phyloP scores from a whole-genome alignment of 2,329 filamentous ascomycete genomes.

The Ascochyta clinopodiicola region DNA sequence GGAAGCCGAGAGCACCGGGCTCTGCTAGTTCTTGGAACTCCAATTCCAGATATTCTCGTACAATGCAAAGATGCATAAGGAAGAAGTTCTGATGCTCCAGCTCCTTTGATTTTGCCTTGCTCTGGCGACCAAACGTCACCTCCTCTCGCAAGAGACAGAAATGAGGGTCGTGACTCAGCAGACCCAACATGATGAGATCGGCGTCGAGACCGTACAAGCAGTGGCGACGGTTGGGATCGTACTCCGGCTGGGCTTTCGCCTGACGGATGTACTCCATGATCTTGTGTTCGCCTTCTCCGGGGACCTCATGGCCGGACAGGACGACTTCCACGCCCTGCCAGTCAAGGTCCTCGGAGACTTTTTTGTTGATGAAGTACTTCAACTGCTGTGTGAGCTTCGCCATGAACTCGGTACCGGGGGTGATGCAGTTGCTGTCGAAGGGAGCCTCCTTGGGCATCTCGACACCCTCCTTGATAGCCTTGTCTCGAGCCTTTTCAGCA shows the following conservation, averaged over 20 bases:
- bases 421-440: slow-evolving; percentile 99
- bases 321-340: slow-evolving; percentile 98
- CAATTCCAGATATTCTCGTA: slow-evolving; percentile 93
- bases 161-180: slow-evolving; percentile 96
- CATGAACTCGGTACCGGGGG: slow-evolving; percentile 97
- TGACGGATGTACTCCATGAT: slow-evolving; percentile 99
- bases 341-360: slow-evolving; percentile 93
- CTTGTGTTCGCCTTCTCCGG: slow-evolving; percentile 98
- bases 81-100: slow-evolving; percentile 99
- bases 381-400: slow-evolving; percentile 91
- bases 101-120: slow-evolving; percentile 89
- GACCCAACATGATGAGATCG: slow-evolving; percentile 96
- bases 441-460: slow-evolving; percentile 94
- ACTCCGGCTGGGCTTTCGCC: slow-evolving; percentile 91
- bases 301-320: slow-evolving; percentile 95
- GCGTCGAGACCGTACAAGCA: slow-evolving; percentile 97
- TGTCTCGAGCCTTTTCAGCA: slow-evolving; percentile 86
- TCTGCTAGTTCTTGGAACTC: slow-evolving; percentile 93
- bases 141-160: slow-evolving; percentile 97
- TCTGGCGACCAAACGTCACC: slow-evolving; percentile 92
- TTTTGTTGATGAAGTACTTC: slow-evolving; percentile 99
- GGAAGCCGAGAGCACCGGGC: slow-evolving; percentile 73
- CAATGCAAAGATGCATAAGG: slow-evolving; percentile 94
- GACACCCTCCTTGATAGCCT: slow-evolving; percentile 85
- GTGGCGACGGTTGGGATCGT: slow-evolving; percentile 92